Conservation (phyloP, 225 moss, liverwort and hornwort genomes). For the Neckera pumila region DNA sequence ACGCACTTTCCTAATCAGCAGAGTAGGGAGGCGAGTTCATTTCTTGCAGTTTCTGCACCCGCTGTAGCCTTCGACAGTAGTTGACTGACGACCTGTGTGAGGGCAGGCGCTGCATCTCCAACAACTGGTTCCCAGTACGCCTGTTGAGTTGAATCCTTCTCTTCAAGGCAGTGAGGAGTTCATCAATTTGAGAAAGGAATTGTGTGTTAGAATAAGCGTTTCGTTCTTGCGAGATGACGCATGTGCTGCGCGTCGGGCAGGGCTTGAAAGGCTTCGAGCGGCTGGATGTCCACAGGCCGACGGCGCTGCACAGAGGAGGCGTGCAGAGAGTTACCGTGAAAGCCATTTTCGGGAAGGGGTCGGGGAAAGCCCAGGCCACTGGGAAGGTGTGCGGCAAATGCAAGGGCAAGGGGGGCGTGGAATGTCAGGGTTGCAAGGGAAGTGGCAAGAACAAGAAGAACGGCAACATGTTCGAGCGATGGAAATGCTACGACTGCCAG, state of each 20-base stretch:
- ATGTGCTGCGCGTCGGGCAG: conserved; percentile 5
- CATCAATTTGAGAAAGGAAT: background rate
- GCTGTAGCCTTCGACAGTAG: background rate
- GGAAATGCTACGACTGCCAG: conserved; percentile 98
- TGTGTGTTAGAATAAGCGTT: background rate
- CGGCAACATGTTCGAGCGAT: conserved; percentile 94
- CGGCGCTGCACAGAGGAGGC: background rate
- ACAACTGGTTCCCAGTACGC: background rate
- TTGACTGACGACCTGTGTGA: background rate
- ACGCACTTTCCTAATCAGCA: background rate
- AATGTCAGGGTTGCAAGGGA: conserved; percentile 91
- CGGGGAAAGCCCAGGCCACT: background rate
- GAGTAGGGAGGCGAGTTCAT: background rate
- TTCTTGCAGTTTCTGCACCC: background rate
- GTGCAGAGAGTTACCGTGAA: background rate
- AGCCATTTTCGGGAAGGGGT: conserved; percentile 20
- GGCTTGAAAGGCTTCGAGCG: conserved; percentile 18
- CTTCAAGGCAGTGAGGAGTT: background rate
- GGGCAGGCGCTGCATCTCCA: background rate
- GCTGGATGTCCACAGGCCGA: background rate
- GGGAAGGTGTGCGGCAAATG: conserved; percentile 69
- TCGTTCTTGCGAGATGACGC: conserved; percentile 13
- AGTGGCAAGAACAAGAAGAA: conserved; percentile 96
- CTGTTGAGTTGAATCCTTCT: background rate
- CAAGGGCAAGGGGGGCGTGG: conserved; percentile 79